phyloP scores from a whole-genome alignment of 2,329 filamentous ascomycete species.

The Trichoderma afroharzianum region DNA sequence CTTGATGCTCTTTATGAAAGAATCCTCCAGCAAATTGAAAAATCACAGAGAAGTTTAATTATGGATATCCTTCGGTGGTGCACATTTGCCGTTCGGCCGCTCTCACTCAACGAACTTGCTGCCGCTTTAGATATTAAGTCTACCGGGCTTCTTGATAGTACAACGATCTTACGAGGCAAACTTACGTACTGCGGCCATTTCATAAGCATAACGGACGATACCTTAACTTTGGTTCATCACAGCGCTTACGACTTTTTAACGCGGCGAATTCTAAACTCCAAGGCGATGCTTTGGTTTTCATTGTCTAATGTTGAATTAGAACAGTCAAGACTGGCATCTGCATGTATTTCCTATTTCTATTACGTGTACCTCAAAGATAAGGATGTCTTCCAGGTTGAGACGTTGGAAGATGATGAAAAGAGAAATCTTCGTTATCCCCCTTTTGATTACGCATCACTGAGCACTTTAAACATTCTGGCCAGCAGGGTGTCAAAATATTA shows the following conservation, averaged over 20 bases:
- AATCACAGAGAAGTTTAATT: accelerated
- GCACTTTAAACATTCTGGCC: neutral
- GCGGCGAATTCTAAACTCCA: accelerated
- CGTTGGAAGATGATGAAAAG: too few species aligned
- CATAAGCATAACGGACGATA: neutral
- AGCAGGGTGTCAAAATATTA: neutral
- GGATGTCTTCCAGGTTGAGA: neutral
- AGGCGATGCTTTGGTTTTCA: neutral
- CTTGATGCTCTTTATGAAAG: neutral
- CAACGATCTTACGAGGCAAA: neutral
- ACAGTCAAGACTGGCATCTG: neutral
- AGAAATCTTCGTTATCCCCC: neutral
- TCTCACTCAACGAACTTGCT: neutral
- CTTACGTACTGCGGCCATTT: neutral
- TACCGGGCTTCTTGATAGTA: neutral
- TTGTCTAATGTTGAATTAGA: neutral
- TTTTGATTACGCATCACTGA: neutral
- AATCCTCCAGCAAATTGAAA: neutral
- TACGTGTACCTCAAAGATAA: neutral
- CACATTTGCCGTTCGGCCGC: neutral
- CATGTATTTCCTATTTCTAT: neutral
- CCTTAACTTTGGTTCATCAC: neutral
- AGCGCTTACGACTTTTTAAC: neutral
- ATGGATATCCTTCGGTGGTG: neutral
- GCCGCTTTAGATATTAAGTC: neutral